Base-by-base conservation (phyloP, 805 yeast species). In the Saccharomycopsis oosterbeekiorum region DNA sequence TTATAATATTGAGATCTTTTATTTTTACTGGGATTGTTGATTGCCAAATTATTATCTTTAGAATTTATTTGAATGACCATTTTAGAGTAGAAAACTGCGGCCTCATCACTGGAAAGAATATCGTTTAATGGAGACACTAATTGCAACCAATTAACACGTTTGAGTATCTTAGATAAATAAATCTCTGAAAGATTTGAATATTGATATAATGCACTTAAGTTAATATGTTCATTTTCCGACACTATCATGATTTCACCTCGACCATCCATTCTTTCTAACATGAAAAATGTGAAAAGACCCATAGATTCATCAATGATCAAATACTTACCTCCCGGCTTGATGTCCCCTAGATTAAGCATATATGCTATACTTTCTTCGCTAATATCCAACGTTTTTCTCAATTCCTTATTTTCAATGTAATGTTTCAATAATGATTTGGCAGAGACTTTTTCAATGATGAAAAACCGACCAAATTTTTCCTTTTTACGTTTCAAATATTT, bases 151-250 rank as follows among this genome's bases (percentile, higher is more conserved):
- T 87, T 89, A 10, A 91, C 78, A 1, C 89, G 80, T 68, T 84
- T 81, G 58, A 91, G 81, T 79, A 86, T 82, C 26, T 75, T 71
- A 36, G 77, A 74, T 39, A 81, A 75, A 55, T 77, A 70, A 34
- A 78, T 81, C 37, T 80, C 83, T 0, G 88, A 69, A 69, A 80
- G 84, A 69, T 88, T 86, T 56, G 90, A 79, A 68, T 83, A 84
- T 50, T 57, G 40, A 64, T 82, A 80, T 61, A 93, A 73, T 0
- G 88, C 82, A 62, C 86, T 86, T 34, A 85, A 74, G 69, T 92
- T 92, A 1, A 96, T 85, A 70, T 93, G 97, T 71, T 94, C 99
- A 72, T 90, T 90, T 70, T 94, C 99, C 73, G 94, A 97, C 1
- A 85, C 77, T 21, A 89, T 79, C 2, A 89, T 78, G 54, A 94